Percentiles rank a stretch among this genome's conserved stretches.
Evolutionary conservation across 805 yeast genomes (phyloP).

Genomic region (Cyberlindnera nakhonratchasimensis): DNA sequence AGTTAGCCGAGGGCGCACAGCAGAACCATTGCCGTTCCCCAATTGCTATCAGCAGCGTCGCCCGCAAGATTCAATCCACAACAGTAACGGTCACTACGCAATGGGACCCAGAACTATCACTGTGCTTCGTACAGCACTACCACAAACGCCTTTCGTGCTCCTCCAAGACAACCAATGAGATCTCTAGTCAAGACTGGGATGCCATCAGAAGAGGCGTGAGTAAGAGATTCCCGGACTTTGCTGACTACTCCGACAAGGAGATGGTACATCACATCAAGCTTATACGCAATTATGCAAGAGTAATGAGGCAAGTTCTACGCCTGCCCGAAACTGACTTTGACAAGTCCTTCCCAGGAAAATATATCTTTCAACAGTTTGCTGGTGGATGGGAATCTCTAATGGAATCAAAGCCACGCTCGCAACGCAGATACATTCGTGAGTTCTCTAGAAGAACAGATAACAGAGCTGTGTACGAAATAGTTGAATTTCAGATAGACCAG

Average conservation of each 20-base stretch:
- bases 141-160: not conserved
- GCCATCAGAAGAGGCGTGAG: not conserved
- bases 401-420: not conserved
- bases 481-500: not conserved
- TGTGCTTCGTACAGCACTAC: not conserved
- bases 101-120: constrained; percentile 1
- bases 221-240: not conserved
- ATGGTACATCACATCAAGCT: not conserved
- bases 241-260: not conserved
- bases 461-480: not conserved
- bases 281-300: not conserved
- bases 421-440: not conserved
- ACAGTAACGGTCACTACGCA: not conserved
- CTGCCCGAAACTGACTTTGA: not conserved
- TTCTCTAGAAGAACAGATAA: not conserved
- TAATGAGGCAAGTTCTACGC: not conserved
- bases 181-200: not conserved
- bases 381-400: not conserved
- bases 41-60: not conserved
- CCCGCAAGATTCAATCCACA: not conserved
- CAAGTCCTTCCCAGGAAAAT: not conserved
- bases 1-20: not conserved
- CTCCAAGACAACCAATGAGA: not conserved
- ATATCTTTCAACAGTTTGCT: not conserved
- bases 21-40: not conserved